phyloP scores from a whole-genome alignment of 768 basidiomycete species.

The Pleurotus tuoliensis region DNA sequence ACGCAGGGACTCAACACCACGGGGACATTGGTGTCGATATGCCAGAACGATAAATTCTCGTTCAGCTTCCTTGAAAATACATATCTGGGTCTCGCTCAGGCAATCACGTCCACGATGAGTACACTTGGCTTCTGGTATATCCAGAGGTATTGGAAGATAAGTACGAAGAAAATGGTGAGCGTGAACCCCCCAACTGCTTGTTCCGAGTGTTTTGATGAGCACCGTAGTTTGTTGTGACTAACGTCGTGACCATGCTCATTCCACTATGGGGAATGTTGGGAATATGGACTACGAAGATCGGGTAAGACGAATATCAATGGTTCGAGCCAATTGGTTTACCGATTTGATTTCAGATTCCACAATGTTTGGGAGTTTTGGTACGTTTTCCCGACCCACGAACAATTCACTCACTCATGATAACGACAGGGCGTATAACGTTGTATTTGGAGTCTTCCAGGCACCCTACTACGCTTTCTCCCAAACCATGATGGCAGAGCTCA shows the following conservation, averaged over 20 bases:
- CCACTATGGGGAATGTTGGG: slow-evolving; percentile 87
- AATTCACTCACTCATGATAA: not conserved
- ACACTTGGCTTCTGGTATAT: slow-evolving; percentile 83
- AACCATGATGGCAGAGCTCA: slow-evolving; percentile 87
- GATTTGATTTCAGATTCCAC: slow-evolving; percentile 49
- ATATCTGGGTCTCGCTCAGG: slow-evolving; percentile 73
- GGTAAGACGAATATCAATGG: slow-evolving; percentile 36
- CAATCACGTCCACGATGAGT: slow-evolving; percentile 67
- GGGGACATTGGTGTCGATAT: slow-evolving; percentile 68
- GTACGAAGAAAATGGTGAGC: slow-evolving; percentile 74
- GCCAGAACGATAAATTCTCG: slow-evolving; percentile 75
- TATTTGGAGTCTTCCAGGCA: slow-evolving; percentile 80
- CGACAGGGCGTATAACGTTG: slow-evolving; percentile 69
- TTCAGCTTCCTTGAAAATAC: slow-evolving; percentile 84
- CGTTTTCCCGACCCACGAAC: slow-evolving; percentile 7
- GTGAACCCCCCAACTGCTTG: not conserved
- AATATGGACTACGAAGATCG: slow-evolving; percentile 73
- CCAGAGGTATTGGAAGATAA: slow-evolving; percentile 73
- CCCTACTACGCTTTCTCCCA: slow-evolving; percentile 86
- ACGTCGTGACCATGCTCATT: slow-evolving; percentile 71
- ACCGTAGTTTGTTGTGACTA: slow-evolving; percentile 67
- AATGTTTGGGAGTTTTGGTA: slow-evolving; percentile 88
- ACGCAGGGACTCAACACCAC: slow-evolving; percentile 78
- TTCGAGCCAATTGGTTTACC: not conserved
- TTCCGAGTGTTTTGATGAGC: too few relatives aligned